Base-by-base conservation (phyloP, 768 basidiomycete species). In the Lentinus tigrinus region DNA sequence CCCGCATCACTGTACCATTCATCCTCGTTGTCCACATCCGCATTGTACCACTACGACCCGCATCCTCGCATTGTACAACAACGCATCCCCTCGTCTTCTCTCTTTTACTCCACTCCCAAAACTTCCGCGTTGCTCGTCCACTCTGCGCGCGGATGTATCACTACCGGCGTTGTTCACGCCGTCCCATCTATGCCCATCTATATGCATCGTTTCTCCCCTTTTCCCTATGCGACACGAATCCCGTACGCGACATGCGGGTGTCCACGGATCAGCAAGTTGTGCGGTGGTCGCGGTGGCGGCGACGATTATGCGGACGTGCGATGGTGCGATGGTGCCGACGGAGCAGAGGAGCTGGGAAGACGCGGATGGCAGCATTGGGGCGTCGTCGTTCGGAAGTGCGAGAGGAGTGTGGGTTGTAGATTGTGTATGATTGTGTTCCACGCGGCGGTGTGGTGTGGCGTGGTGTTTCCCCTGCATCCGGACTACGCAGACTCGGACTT, bases 11-110 rank as follows among this genome's bases (percentile, higher is more conserved):
- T n/a, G 40, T 5, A n/a, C 40, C 9, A n/a, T n/a, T 26, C 40
- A 4, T 43, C 34, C 19, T 11, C 23, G 17, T 52, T 19, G 13
- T 40, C 40, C 16, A n/a, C 7, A 16, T 16, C 21, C 43, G 19
- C 23, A 23, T n/a, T 44, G 52, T 53, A 53, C 42, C n/a, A 44
- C 4, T 27, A 46, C 10, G 38, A 38, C 23, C 27, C 17, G 31
- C 56, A 46, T 46, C 50, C 19, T 23, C 57, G 50, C 57, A 57
- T 36, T 52, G 56, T 57, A 50, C 50, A 53, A 13, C 28, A 47
- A 31, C 43, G 57, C 57, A 47, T 21, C 6, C 19, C n/a, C 1
- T 31, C 31, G 2, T 23, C 21, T 21, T 34, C 57, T n/a, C 8
- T 37, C 44, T 23, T 34, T 4, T 4, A 24, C 24, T 40, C 21